These are phyloP conservation scores for Ulota crispa DNA, from an alignment of 225 moss, liverwort and hornwort genomes.

Conservation along the genomic window DNA sequence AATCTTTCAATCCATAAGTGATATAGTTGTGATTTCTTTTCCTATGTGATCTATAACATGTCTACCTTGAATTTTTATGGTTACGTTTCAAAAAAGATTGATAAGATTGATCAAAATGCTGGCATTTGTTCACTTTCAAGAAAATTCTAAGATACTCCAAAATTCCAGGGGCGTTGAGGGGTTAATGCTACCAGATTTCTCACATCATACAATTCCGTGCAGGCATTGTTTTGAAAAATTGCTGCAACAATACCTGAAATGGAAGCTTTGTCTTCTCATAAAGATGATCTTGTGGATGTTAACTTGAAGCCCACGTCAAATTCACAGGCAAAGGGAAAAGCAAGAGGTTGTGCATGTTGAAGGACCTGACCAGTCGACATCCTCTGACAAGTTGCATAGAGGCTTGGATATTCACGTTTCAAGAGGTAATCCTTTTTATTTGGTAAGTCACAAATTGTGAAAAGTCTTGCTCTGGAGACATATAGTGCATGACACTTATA, in stretches of 20 bases:
- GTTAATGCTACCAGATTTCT: neutral
- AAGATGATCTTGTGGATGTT: slow-evolving; percentile 94
- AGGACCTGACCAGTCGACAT: neutral
- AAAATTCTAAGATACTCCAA: too few relatives aligned
- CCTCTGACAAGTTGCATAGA: slow-evolving; percentile 6
- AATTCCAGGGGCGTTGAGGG: too few relatives aligned
- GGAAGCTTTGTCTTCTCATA: slow-evolving; percentile 88
- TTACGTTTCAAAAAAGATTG: too few relatives aligned
- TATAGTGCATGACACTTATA: too few relatives aligned
- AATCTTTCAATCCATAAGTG: too few relatives aligned
- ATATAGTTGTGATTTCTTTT: too few relatives aligned
- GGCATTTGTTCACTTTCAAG: too few relatives aligned
- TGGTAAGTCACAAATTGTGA: neutral
- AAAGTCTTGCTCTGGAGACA: slow-evolving; percentile 19
- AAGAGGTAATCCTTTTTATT: slow-evolving; percentile 31
- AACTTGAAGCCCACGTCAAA: slow-evolving; percentile 80
- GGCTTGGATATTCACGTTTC: slow-evolving; percentile 14
- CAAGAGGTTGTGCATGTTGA: slow-evolving; percentile 78
- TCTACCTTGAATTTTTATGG: too few relatives aligned
- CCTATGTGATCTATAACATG: too few relatives aligned
- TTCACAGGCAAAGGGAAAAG: slow-evolving; percentile 61
- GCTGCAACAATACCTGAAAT: slow-evolving; percentile 93
- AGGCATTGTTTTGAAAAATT: slow-evolving; percentile 94
- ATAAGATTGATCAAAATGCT: too few relatives aligned
- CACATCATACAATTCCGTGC: neutral